phyloP scores from a whole-genome alignment of 2,329 filamentous ascomycete genomes.

The Cryphonectria naterciae region DNA sequence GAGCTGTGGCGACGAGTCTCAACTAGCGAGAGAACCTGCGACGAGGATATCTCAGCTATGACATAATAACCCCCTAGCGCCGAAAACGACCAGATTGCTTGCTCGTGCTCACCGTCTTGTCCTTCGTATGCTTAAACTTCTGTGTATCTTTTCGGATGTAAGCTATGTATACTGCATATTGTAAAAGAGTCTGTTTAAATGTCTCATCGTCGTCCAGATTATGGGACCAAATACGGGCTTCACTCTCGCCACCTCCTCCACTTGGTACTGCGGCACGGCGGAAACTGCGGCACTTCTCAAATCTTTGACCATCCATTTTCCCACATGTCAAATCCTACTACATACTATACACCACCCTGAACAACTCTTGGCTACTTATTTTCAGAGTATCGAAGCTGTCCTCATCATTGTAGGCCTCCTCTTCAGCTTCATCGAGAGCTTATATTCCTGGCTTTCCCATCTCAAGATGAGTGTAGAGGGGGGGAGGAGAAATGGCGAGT shows the following conservation, averaged over 20 bases:
- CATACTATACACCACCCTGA: background rate
- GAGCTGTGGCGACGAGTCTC: background rate
- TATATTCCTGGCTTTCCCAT: background rate
- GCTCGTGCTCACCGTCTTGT: background rate
- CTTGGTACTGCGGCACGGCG: background rate
- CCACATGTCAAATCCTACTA: background rate
- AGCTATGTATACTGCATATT: no score
- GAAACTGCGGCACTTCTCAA: background rate
- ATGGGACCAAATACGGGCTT: background rate
- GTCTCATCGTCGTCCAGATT: background rate
- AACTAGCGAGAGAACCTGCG: background rate
- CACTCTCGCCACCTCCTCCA: background rate
- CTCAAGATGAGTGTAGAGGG: background rate
- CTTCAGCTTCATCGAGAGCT: background rate
- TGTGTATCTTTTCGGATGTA: no score
- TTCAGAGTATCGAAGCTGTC: background rate
- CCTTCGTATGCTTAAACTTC: no score
- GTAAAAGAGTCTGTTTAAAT: no score
- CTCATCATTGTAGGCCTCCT: background rate
- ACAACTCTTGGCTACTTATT: background rate
- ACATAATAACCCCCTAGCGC: background rate
- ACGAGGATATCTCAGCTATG: slow-evolving; percentile 8
- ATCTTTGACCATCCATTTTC: background rate
- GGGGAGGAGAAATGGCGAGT: background rate
- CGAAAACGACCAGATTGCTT: background rate